Evolutionary conservation across 2,329 filamentous ascomycete genomes (phyloP).

Genomic region (Colletotrichum cuscutae): DNA sequence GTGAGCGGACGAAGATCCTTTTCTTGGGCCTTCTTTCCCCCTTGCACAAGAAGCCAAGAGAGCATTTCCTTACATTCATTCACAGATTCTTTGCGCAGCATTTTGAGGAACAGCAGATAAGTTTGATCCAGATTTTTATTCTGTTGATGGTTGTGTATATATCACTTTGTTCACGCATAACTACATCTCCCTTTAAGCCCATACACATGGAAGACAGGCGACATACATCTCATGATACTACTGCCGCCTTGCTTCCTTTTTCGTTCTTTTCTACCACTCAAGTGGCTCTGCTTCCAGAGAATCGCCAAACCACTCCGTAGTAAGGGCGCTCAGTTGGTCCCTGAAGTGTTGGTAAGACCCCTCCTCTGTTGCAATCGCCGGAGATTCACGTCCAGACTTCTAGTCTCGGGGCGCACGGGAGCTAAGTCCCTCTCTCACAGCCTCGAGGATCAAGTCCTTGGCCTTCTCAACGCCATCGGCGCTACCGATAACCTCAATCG

Average conservation of each 20-base stretch:
- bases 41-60: not conserved
- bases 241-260: not conserved
- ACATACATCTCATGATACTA: not conserved
- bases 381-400: not conserved
- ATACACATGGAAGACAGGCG: not conserved
- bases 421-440: conserved; percentile 72
- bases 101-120: not conserved
- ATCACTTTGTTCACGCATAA: not conserved
- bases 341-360: not conserved
- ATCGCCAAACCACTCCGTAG: conserved; percentile 10
- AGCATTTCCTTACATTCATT: not conserved
- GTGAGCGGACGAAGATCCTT: too few species aligned
- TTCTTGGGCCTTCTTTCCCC: too few species aligned
- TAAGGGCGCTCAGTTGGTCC: conserved; percentile 2
- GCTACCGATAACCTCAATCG: conserved; percentile 88
- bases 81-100: not conserved
- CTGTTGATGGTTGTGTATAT: not conserved
- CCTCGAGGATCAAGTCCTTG: conserved; percentile 87
- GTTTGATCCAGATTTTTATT: not conserved
- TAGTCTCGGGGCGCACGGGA: conserved; percentile 31
- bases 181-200: not conserved
- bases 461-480: conserved; percentile 86
- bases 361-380: not conserved
- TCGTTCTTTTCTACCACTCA: conserved; percentile 8
- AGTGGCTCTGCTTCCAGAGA: not conserved